phyloP scores from a whole-genome alignment of 371 early-diverging fungal genomes.

The Rhizopus arrhizus region DNA sequence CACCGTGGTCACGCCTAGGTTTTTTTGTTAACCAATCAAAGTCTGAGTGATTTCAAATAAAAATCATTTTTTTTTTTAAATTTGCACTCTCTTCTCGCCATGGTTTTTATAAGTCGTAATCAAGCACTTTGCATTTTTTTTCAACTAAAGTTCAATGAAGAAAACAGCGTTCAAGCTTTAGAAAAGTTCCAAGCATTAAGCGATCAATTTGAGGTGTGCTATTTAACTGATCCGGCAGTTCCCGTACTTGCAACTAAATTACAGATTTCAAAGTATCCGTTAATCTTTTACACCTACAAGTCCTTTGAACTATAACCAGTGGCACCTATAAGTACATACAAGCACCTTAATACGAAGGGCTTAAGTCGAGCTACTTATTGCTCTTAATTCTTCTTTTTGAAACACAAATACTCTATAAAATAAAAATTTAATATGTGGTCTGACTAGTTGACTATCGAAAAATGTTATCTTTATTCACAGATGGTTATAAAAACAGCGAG shows the following conservation, averaged over 20 bases:
- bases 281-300: slow-evolving; percentile 7
- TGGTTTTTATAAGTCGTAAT: slow-evolving; percentile 18
- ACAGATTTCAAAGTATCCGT: slow-evolving; percentile 6
- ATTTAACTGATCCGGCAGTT: slow-evolving; percentile 11
- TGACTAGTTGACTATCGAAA: slow-evolving; percentile 10
- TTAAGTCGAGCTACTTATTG: slow-evolving; percentile 8
- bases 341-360: slow-evolving; percentile 7
- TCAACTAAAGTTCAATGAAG: slow-evolving; percentile 27
- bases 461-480: slow-evolving; percentile 9
- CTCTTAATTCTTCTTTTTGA: slow-evolving; percentile 10
- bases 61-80: no score
- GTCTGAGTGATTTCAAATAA: no score
- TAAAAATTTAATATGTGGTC: slow-evolving; percentile 11
- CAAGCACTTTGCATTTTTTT: slow-evolving; percentile 17
- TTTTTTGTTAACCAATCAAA: no score
- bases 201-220: slow-evolving; percentile 20
- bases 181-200: slow-evolving; percentile 24
- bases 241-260: slow-evolving; percentile 7
- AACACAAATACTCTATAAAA: slow-evolving; percentile 9
- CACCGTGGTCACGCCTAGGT: no score
- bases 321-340: slow-evolving; percentile 2
- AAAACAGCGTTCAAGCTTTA: slow-evolving; percentile 23
- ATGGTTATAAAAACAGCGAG: slow-evolving; percentile 6
- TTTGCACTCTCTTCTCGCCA: no score
- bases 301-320: slow-evolving; percentile 5